Percentiles rank a stretch among this genome's conserved stretches.
Evolutionary conservation across 305 asterid genomes (phyloP).

Genomic region (Fraxinus latifolia): DNA sequence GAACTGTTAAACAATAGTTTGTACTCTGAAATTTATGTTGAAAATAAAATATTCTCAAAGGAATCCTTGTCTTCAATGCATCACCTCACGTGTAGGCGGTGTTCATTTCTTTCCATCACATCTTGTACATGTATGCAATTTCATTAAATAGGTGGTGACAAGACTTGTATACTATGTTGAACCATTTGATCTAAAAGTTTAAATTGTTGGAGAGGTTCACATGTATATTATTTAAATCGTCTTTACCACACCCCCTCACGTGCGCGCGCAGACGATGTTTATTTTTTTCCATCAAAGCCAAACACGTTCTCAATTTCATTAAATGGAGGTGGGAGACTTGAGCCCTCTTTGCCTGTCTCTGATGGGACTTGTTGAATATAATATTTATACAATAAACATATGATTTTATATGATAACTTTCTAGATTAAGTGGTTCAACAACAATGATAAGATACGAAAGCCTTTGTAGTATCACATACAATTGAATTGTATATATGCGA

Average conservation of each 20-base stretch:
- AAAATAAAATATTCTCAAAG: neutral
- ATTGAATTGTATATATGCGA: neutral
- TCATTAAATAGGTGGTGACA: neutral
- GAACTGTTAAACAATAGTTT: neutral
- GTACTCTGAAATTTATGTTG: neutral
- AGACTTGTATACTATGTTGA: neutral
- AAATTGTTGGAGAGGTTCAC: neutral
- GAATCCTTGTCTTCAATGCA: neutral
- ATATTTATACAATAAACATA: neutral
- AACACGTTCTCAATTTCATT: neutral
- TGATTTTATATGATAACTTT: neutral
- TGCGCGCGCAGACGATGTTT: neutral
- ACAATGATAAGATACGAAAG: neutral
- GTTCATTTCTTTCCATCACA: neutral
- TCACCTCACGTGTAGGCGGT: neutral
- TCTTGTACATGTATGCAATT: neutral
- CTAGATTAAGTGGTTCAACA: neutral
- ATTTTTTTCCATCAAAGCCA: neutral
- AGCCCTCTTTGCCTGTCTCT: neutral
- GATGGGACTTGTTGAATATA: neutral
- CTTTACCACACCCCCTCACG: neutral
- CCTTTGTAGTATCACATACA: neutral
- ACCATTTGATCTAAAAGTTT: neutral
- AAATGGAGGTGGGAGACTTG: neutral
- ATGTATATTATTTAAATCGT: neutral